A percentile compares a stretch with the other conserved stretches of the same genome.
phyloP scores from a whole-genome alignment of 2,329 filamentous ascomycete species.

The Akanthomyces lecanii region DNA sequence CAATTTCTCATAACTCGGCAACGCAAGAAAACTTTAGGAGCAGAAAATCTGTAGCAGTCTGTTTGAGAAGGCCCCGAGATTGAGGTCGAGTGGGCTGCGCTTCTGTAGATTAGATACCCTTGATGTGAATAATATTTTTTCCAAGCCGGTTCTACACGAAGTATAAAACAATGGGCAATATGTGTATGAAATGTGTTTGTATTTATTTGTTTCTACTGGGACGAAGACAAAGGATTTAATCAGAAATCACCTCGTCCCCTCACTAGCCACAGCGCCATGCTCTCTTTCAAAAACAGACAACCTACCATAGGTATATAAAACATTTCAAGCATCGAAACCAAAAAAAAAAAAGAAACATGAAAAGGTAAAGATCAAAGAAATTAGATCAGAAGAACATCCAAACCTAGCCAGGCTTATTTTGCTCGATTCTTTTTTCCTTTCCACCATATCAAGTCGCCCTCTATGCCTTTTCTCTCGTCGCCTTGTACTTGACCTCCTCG shows the following conservation, averaged over 20 bases:
- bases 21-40: too few relatives aligned
- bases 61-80: not conserved
- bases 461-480: slow-evolving; percentile 22
- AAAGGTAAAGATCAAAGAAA: slow-evolving; percentile 14
- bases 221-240: not conserved
- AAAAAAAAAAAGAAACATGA: slow-evolving; percentile 9
- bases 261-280: not conserved
- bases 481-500: slow-evolving; percentile 25
- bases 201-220: not conserved
- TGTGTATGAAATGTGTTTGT: too few relatives aligned
- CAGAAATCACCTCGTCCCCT: not conserved
- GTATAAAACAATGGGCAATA: too few relatives aligned
- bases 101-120: slow-evolving; percentile 42
- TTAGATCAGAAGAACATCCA: not conserved
- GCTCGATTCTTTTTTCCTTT: not conserved
- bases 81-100: slow-evolving; percentile 14
- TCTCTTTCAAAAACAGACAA: not conserved
- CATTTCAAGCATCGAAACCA: not conserved
- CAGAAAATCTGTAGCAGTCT: not conserved
- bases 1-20: too few relatives aligned
- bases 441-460: not conserved
- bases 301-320: slow-evolving; percentile 8
- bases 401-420: not conserved
- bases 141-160: not conserved
- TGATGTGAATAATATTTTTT: slow-evolving; percentile 22